These are phyloP conservation scores for Chaetothyriales sp. DNA, from an alignment of 2,329 filamentous ascomycete species.

Conservation along the genomic window DNA sequence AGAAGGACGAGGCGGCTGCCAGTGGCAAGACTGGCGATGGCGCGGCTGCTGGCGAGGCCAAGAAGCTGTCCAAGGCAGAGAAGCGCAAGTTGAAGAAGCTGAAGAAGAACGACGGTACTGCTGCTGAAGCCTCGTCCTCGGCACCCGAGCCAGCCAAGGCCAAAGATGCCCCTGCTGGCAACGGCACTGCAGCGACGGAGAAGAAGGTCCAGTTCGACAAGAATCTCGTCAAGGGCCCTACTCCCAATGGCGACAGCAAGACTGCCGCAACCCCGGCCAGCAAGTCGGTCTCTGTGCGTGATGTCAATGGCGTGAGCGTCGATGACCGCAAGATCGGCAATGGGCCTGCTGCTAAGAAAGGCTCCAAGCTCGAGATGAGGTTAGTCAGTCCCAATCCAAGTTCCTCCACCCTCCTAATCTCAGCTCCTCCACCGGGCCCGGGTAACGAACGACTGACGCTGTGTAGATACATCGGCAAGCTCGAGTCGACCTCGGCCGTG, in stretches of 20 bases:
- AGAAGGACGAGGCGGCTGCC: conserved; percentile 32
- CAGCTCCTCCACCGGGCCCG: too few species aligned
- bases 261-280: conserved; percentile 27
- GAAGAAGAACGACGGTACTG: conserved; percentile 95
- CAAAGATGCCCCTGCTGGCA: conserved; percentile 40
- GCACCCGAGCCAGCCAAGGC: conserved; percentile 42
- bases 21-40: background rate
- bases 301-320: conserved; percentile 75
- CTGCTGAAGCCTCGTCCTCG: conserved; percentile 36
- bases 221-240: conserved; percentile 94
- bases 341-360: conserved; percentile 75
- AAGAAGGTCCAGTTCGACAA: conserved; percentile 94
- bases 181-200: conserved; percentile 46
- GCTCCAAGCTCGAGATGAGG: conserved; percentile 71
- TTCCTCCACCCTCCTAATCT: too few species aligned
- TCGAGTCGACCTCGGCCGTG: conserved; percentile 70
- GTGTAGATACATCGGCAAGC: conserved; percentile 86
- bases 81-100: conserved; percentile 96
- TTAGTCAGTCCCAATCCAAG: background rate
- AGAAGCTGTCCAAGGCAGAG: conserved; percentile 86
- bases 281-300: conserved; percentile 41
- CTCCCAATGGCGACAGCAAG: conserved; percentile 45
- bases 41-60: conserved; percentile 43
- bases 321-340: conserved; percentile 90
- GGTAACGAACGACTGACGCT: background rate